Conservation (phyloP, 2,329 filamentous ascomycete species). For the Chrysoporthe cubensis region DNA sequence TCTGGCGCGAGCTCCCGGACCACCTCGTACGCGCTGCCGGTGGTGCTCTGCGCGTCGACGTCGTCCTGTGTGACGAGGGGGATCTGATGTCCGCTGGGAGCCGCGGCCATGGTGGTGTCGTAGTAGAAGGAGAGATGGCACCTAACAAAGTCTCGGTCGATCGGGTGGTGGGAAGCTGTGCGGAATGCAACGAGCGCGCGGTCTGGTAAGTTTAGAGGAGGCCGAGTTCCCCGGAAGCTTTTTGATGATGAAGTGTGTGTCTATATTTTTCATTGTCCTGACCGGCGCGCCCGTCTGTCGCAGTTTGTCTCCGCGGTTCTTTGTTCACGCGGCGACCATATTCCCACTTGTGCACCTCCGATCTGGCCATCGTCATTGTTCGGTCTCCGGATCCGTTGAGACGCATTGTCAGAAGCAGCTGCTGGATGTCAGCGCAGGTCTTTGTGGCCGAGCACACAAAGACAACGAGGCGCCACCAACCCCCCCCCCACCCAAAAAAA, state of each 20-base stretch:
- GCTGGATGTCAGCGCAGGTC: not conserved
- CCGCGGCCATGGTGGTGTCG: not conserved
- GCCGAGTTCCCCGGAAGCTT: not conserved
- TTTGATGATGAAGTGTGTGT: not conserved
- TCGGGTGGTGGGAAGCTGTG: not conserved
- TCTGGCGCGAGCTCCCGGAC: conserved; percentile 32
- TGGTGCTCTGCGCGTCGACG: not conserved
- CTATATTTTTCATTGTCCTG: conserved; percentile 5
- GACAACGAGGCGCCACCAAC: too few species aligned
- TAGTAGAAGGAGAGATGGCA: not conserved
- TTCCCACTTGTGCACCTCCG: not conserved
- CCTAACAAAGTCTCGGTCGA: not conserved
- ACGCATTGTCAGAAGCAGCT: not conserved
- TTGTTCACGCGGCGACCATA: not conserved
- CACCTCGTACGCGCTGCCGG: conserved; percentile 3
- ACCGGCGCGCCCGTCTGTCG: not conserved
- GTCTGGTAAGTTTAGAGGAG: not conserved
- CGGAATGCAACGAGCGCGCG: not conserved
- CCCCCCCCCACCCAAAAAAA: not conserved
- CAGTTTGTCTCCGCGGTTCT: not conserved
- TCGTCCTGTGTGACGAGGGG: conserved; percentile 14
- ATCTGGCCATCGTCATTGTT: not conserved
- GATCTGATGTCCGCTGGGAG: not conserved
- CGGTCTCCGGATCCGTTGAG: not conserved
- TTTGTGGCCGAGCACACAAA: not conserved